Percentiles rank a stretch among this genome's conserved stretches.
phyloP scores from a whole-genome alignment of 495 filamentous ascomycete species.

The Neurospora cerealis region DNA sequence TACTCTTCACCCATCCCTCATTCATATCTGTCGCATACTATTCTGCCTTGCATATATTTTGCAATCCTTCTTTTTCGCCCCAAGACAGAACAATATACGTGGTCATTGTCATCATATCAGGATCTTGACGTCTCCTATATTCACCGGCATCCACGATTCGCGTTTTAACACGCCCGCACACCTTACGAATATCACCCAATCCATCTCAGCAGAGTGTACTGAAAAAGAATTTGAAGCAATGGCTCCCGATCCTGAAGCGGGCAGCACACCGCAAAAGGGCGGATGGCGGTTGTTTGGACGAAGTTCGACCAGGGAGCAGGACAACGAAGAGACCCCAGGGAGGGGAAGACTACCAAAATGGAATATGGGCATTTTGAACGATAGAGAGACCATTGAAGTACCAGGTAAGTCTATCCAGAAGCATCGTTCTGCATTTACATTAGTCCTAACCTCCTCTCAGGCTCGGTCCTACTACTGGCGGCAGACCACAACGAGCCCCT shows the following conservation, averaged over 20 bases:
- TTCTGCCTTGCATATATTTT: not conserved
- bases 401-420: slow-evolving; percentile 52
- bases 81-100: not conserved
- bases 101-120: not conserved
- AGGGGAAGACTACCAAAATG: slow-evolving; percentile 36
- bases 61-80: not conserved
- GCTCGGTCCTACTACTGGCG: slow-evolving; percentile 72
- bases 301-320: slow-evolving; percentile 1
- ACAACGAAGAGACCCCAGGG: not conserved
- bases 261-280: not conserved
- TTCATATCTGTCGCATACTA: not conserved
- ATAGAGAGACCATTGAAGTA: slow-evolving; percentile 76
- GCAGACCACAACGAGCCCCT: slow-evolving; percentile 71
- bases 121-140: not conserved
- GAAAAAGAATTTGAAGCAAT: not conserved
- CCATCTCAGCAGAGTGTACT: not conserved
- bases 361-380: slow-evolving; percentile 78
- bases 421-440: not conserved
- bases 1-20: not conserved
- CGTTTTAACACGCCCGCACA: not conserved
- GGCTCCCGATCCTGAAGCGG: not conserved
- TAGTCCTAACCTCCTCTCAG: slow-evolving; percentile 29
- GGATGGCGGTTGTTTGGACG: slow-evolving; percentile 12
- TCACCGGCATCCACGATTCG: not conserved
- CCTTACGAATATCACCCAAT: not conserved